phyloP scores from a whole-genome alignment of 768 basidiomycete genomes.

The Lactarius vividus region DNA sequence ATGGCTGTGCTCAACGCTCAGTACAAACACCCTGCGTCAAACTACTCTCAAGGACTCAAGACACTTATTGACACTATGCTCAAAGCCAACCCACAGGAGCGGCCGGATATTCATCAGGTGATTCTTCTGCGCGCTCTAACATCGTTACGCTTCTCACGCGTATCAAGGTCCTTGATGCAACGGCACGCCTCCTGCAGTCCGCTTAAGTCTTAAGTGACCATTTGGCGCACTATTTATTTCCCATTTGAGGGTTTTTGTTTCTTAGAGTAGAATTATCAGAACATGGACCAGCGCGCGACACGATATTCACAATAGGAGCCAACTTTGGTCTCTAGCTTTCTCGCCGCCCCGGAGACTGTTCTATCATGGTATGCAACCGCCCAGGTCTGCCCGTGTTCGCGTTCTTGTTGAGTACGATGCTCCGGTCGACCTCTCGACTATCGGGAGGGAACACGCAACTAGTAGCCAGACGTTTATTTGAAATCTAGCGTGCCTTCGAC shows the following conservation, averaged over 20 bases:
- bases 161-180: conserved; percentile 60
- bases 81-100: conserved; percentile 72
- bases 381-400: neutral
- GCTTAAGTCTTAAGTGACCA: neutral
- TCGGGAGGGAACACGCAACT: neutral
- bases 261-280: conserved; percentile 1
- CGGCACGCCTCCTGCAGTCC: conserved; percentile 9
- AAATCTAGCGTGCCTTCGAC: neutral
- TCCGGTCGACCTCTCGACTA: neutral
- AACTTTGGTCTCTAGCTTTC: neutral
- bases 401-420: neutral
- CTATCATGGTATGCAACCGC: neutral
- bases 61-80: conserved; percentile 84
- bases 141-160: conserved; percentile 4
- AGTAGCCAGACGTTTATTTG: neutral
- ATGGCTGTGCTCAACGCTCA: conserved; percentile 96
- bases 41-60: conserved; percentile 82
- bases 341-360: neutral
- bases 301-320: neutral
- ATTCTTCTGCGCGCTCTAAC: conserved; percentile 24
- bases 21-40: conserved; percentile 83
- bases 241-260: neutral
- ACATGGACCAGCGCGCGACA: neutral
- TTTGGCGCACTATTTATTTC: conserved; percentile 1
- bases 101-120: conserved; percentile 87